Evolutionary conservation across 2,329 filamentous ascomycete genomes (phyloP), one percentile per base, ranked within the genome.

Genomic region (Leptographium galeiforme): DNA sequence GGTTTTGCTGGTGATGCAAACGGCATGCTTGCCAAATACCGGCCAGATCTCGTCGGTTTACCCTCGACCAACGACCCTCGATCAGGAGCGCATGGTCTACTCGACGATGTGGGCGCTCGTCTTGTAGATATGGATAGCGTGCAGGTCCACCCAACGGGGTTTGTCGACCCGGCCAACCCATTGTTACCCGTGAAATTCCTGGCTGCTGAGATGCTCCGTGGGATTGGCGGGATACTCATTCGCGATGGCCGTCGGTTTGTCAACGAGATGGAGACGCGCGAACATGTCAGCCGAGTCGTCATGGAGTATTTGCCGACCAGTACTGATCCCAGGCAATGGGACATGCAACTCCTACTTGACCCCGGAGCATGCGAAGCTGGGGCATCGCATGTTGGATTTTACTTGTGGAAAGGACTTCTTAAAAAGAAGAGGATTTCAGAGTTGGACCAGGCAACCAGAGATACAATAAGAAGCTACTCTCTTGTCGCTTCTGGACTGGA

Each of bases 71-170:
- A 98, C 77, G 55, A 57, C 7, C 55, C 56, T 0, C 47, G 57
- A 8, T 53, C 56, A 6, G 93, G 93, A 64, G 83, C 86, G 55
- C 93, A 98, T 73, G 10, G 25, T 12, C 32, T 59, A 10, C 43
- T 58, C 64, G 97, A 93, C 61, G 83, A 81, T 59, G 95, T 97
- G 68, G 93, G 93, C 61, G 93, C 91, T 62, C 95, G 97, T 66
- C 91, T 87, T 60, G 96, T 98, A 62, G 93, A 98, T 69, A 91
- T 98, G 89, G 93, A 98, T 80, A 97, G 96, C 78, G 91, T 98
- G 60, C 93, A 98, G 75, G 90, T 98, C 46, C 93, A 98, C 73
- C 93, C 93, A 48, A 98, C 93, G 53, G 93, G 93, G 77, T 82
- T 98, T 39, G 86, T 98, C 46, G 93, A 97, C 72, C 91, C 93